phyloP scores from a whole-genome alignment of 1,284 basidiomycete genomes.

The Ganoderma leucocontextum region DNA sequence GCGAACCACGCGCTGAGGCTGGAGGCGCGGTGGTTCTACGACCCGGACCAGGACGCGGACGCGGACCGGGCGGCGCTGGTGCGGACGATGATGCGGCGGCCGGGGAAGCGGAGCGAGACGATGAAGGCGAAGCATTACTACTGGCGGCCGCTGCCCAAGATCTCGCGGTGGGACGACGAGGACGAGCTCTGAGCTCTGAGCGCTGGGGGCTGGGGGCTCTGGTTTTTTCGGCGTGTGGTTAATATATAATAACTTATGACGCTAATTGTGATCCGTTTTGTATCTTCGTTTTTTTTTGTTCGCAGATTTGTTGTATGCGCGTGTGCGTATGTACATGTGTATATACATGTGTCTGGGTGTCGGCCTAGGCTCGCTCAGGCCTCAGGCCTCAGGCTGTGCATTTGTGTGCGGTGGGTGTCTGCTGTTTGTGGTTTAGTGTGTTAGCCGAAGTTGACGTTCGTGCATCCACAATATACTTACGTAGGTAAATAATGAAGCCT shows the following conservation, averaged over 20 bases:
- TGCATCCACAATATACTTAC: not conserved
- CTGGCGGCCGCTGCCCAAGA: constrained; percentile 61
- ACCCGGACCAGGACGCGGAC: constrained; percentile 74
- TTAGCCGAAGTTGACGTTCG: not conserved
- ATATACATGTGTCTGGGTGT: not conserved
- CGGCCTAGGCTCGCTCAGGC: not conserved
- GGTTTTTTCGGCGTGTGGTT: no score
- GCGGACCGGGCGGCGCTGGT: constrained; percentile 71
- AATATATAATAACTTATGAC: constrained; percentile 17
- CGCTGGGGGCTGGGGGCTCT: not conserved
- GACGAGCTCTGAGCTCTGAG: constrained; percentile 37
- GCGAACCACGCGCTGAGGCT: constrained; percentile 57
- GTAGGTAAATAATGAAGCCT: not conserved
- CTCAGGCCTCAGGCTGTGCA: constrained; percentile 1
- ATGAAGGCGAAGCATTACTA: constrained; percentile 87
- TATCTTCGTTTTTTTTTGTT: not conserved
- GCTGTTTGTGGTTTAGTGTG: not conserved
- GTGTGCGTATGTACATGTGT: not conserved
- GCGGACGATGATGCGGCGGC: constrained; percentile 74
- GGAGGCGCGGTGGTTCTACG: constrained; percentile 80
- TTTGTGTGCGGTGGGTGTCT: not conserved
- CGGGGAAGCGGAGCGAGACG: constrained; percentile 74
- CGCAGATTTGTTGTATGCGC: not conserved
- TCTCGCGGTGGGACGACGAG: constrained; percentile 45
- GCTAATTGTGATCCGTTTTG: constrained; percentile 2